phyloP scores from a whole-genome alignment of 2,329 filamentous ascomycete genomes.

The Zymoseptoria passerinii region DNA sequence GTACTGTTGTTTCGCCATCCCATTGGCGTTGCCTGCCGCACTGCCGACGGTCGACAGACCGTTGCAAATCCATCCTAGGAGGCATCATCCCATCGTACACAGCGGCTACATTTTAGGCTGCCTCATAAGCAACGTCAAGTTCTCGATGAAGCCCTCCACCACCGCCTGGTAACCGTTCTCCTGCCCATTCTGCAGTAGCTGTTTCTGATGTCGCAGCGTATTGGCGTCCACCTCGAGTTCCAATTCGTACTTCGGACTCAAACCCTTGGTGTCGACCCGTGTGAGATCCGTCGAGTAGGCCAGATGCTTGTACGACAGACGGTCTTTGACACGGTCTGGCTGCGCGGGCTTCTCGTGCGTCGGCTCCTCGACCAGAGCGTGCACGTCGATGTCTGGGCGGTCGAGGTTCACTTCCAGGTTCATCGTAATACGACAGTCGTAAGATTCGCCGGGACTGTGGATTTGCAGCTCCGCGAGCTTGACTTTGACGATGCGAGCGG shows the following conservation, averaged over 20 bases:
- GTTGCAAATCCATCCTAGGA: too few species aligned
- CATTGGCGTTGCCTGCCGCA: neutral
- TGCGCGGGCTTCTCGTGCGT: constrained; percentile 35
- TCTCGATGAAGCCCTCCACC: constrained; percentile 67
- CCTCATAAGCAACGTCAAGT: constrained; percentile 51
- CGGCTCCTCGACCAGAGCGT: constrained; percentile 42
- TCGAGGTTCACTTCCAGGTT: constrained; percentile 74
- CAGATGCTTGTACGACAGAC: constrained; percentile 81
- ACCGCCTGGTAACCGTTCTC: constrained; percentile 57
- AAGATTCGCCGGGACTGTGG: constrained; percentile 63
- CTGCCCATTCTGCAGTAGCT: constrained; percentile 43
- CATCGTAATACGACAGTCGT: constrained; percentile 89
- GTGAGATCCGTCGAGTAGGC: constrained; percentile 88
- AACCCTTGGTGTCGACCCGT: constrained; percentile 58
- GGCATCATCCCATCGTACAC: neutral
- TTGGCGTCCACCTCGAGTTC: constrained; percentile 66
- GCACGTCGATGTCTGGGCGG: constrained; percentile 51
- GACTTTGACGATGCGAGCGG: constrained; percentile 84
- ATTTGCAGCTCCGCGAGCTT: constrained; percentile 77
- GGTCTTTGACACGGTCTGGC: constrained; percentile 58
- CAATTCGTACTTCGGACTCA: constrained; percentile 65
- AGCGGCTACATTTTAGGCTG: constrained; percentile 4
- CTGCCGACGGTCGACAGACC: neutral
- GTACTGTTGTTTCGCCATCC: neutral
- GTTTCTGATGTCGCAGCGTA: constrained; percentile 58